Evolutionary conservation across 345 rosid species (phyloP).

Genomic region (Pistacia integerrima): DNA sequence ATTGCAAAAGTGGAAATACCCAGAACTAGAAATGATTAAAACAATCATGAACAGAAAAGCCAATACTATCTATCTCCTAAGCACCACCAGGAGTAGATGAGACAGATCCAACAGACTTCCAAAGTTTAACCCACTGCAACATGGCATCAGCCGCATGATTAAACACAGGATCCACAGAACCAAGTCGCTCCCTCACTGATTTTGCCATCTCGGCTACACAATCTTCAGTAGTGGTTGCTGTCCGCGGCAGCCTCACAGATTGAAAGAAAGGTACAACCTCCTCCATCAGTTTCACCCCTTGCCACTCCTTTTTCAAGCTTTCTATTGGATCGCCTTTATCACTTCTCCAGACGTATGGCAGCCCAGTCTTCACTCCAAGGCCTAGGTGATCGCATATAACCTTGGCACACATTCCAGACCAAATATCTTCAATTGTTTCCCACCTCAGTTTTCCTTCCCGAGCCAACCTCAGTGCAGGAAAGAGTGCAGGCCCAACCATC

Average conservation of each 20-base stretch:
- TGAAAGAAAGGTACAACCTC: slow-evolving; percentile 83
- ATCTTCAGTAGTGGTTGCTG: slow-evolving; percentile 63
- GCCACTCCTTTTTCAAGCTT: slow-evolving; percentile 95
- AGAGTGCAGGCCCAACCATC: slow-evolving; percentile 68
- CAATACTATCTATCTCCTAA: slow-evolving; percentile 11
- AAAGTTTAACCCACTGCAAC: slow-evolving; percentile 73
- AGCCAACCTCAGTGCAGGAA: slow-evolving; percentile 74
- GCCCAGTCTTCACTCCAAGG: slow-evolving; percentile 82
- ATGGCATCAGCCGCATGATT: slow-evolving; percentile 72
- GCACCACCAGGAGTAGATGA: slow-evolving; percentile 3
- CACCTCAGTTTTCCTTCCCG: slow-evolving; percentile 90
- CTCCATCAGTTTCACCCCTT: slow-evolving; percentile 95
- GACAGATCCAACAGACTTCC: slow-evolving; percentile 62
- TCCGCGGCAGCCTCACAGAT: slow-evolving; percentile 54
- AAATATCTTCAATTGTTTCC: slow-evolving; percentile 95
- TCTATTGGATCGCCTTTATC: slow-evolving; percentile 83
- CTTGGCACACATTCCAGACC: slow-evolving; percentile 94
- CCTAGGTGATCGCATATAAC: slow-evolving; percentile 78
- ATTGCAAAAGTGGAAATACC: neutral
- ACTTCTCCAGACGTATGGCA: slow-evolving; percentile 88
- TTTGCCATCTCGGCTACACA: slow-evolving; percentile 72
- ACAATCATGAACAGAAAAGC: neutral
- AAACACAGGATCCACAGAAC: slow-evolving; percentile 58
- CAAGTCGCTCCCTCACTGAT: slow-evolving; percentile 64
- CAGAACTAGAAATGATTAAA: neutral